phyloP scores from a whole-genome alignment of 1,284 basidiomycete species.

The Hortiboletus rubellus region DNA sequence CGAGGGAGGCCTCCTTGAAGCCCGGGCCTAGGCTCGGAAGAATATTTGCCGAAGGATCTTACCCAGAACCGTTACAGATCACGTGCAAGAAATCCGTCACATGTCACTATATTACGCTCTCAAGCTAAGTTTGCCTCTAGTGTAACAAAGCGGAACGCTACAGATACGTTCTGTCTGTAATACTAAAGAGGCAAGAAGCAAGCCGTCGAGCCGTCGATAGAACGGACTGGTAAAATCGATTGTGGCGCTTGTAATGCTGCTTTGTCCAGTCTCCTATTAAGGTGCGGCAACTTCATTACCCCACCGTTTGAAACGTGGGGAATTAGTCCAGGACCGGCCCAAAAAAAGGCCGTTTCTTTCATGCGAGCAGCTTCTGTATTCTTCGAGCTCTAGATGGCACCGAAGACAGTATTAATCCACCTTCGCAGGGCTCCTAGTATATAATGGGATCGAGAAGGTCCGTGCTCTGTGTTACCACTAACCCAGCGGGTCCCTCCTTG shows the following conservation, averaged over 20 bases:
- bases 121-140: too few species aligned
- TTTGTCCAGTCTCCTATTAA: neutral
- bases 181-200: too few species aligned
- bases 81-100: neutral
- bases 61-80: constrained; percentile 10
- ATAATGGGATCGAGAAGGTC: neutral
- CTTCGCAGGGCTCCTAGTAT: neutral
- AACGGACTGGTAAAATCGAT: too few species aligned
- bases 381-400: neutral
- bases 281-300: neutral
- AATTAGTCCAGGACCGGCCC: neutral
- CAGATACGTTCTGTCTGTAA: too few species aligned
- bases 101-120: neutral
- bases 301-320: neutral
- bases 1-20: neutral
- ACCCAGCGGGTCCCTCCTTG: neutral
- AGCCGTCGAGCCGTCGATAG: too few species aligned
- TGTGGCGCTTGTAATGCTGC: too few species aligned
- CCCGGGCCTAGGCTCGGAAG: neutral
- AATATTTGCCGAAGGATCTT: constrained; percentile 13
- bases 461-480: neutral
- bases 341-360: too few species aligned
- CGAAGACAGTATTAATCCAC: neutral
- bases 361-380: neutral
- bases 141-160: too few species aligned